Evolutionary conservation across 1,284 basidiomycete genomes (phyloP), one percentile per base, ranked within the genome.

Genomic region (Bjerkandera adusta): DNA sequence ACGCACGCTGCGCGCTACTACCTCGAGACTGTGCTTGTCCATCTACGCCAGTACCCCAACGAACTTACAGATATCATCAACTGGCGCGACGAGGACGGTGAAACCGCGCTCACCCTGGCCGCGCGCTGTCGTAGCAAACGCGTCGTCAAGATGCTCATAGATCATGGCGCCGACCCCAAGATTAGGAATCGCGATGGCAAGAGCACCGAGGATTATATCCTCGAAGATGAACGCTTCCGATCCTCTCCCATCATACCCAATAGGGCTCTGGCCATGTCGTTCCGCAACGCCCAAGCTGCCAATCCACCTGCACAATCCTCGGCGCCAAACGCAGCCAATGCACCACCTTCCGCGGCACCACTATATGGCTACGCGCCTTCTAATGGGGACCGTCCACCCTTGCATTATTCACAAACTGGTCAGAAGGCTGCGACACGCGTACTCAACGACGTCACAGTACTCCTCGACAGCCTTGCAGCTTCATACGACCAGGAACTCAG

Each of bases 31-130:
- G 89, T 99, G 46, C 77, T 99, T 47, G 78, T 76, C 37, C 83
- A 95, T 35, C 77, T 99, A 15, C 77, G 89, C n/a, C 94, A 97
- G 62, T 99, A 93, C 68, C 95, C 96, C 2, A 89, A 91, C 58
- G 97, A 99, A 67, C 73, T 99, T 13, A 92, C 94, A 29, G 97
- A 99, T 63, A 94, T 99, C 41, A 92, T 99, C 69, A 99, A 99
- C 64, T 99, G 99, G 68, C 97, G 97, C 66, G 97, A 99, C 64
- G 94, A 98, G 63, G 97, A 99, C 57, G 96, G 96, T 26, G 97
- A 99, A 71, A 98, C 97, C 11, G 93, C 97, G 8, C 70, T 99
- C 49, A 99, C 97, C 1, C 85, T 99, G 76, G 96, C 97, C 20
- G 97, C 97, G 4, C 80, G 97, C 29, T 97, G 96, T 59, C 76